These are phyloP conservation scores for Tuber indicum DNA, from an alignment of 495 filamentous ascomycete species.

Conservation along the genomic window DNA sequence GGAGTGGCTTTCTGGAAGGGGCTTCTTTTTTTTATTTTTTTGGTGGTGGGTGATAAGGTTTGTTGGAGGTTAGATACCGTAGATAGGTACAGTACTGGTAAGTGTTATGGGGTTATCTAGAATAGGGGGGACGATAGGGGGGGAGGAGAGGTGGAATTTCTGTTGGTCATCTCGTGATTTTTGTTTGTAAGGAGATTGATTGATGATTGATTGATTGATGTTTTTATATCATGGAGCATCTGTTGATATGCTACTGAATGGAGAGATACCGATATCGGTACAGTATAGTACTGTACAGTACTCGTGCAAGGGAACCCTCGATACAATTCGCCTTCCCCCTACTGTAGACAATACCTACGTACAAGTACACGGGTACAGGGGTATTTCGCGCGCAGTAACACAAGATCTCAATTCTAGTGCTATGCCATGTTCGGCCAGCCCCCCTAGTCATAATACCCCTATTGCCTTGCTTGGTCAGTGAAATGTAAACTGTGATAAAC, in stretches of 20 bases:
- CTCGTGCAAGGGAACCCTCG: background rate
- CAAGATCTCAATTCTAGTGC: too few species aligned
- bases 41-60: background rate
- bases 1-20: background rate
- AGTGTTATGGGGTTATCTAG: background rate
- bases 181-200: background rate
- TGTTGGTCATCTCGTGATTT: conserved; percentile 4
- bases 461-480: too few species aligned
- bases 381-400: too few species aligned
- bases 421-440: too few species aligned
- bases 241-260: background rate
- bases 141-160: background rate
- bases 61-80: background rate
- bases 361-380: too few species aligned
- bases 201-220: background rate
- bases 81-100: too few species aligned
- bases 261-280: background rate
- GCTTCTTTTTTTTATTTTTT: background rate
- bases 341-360: background rate
- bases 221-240: background rate
- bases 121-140: background rate
- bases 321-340: background rate
- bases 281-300: background rate
- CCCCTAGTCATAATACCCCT: too few species aligned
- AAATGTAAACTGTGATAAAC: too few species aligned